Evolutionary conservation across 78 protist species (phyloP), one percentile per base, ranked within the genome.

Genomic region (Dictyostelium firmibasis): DNA sequence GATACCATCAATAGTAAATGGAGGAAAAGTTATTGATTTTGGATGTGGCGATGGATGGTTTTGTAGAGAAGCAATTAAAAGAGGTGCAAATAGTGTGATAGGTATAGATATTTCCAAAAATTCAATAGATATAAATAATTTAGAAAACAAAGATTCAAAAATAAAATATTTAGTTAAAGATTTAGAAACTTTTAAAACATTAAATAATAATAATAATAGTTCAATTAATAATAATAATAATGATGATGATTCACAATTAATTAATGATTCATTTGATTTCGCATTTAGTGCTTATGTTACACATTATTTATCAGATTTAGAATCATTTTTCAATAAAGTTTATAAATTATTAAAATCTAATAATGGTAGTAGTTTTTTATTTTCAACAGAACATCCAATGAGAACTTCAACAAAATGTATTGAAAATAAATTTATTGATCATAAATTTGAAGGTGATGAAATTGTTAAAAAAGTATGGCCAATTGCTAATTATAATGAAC

Each of bases 11-110:
- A n/a, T n/a, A n/a, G n/a, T n/a, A n/a, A n/a, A 41, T 41, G 2
- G 4, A 41, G 13, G 13, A 47, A 6, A 47, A 47, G 10, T 44
- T 44, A 44, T 8, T 44, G 75, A 67, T 67, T 0, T 67, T 1
- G 75, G 75, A 10, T 67, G 75, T 67, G 75, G 75, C 27, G 18
- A 67, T 67, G 75, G 75, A 9, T 67, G 75, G 75, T 67, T 67
- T 67, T 67, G 75, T 67, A n/a, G 75, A 11, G 35, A 29, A 27
- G 10, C 10, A 7, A 25, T 67, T 11, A 31, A 67, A 67, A 67
- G 11, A 44, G 3, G 0, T 10, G 53, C n/a, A n/a, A n/a, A n/a
- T 0, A 4, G 27, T 27, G 36, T 67, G 5, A 67, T 67, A 11
- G 75, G 75, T 67, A 27, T 67, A 11, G 75, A 67, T 27, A 25